A percentile compares a stretch with the other conserved stretches of the same genome.
Conservation (phyloP, 768 basidiomycete species). For the Collybia mongolica region DNA sequence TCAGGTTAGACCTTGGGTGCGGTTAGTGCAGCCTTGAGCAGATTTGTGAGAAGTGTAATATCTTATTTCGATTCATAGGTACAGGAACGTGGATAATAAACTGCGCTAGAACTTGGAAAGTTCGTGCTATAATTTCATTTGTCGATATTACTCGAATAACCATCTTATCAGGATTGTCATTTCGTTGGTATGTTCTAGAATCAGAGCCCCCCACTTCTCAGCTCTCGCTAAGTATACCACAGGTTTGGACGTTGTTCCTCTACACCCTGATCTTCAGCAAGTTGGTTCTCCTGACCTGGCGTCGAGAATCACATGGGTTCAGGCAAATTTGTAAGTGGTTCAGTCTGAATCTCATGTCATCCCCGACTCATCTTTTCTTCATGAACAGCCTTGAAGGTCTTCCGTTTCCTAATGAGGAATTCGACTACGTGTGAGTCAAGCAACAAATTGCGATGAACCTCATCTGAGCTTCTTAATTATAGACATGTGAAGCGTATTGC, state of each 20-base stretch:
- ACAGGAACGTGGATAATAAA: constrained; percentile 75
- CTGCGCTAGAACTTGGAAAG: constrained; percentile 64
- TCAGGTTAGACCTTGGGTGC: constrained; percentile 70
- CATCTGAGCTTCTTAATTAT: constrained; percentile 7
- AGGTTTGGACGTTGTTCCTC: constrained; percentile 72
- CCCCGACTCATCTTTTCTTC: constrained; percentile 3
- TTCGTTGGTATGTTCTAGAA: constrained; percentile 54
- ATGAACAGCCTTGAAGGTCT: constrained; percentile 58
- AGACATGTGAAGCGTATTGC: constrained; percentile 73
- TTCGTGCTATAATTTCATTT: constrained; percentile 27
- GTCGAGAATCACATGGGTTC: constrained; percentile 67
- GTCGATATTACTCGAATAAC: neutral
- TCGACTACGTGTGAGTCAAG: constrained; percentile 69
- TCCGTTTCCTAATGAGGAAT: constrained; percentile 70
- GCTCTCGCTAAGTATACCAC: neutral
- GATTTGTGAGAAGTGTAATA: no score
- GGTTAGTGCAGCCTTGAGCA: constrained; percentile 37
- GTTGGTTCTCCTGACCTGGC: constrained; percentile 58
- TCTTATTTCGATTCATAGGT: constrained; percentile 32
- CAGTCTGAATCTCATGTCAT: constrained; percentile 3
- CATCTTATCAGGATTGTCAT: constrained; percentile 41
- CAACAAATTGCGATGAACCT: neutral
- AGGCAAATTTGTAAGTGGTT: constrained; percentile 63
- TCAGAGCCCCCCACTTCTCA: neutral
- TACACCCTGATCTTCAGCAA: constrained; percentile 66